Percentiles rank a stretch among this genome's conserved stretches.
These are phyloP conservation scores for Apiospora marii DNA, from an alignment of 2,329 filamentous ascomycete species.

Conservation along the genomic window DNA sequence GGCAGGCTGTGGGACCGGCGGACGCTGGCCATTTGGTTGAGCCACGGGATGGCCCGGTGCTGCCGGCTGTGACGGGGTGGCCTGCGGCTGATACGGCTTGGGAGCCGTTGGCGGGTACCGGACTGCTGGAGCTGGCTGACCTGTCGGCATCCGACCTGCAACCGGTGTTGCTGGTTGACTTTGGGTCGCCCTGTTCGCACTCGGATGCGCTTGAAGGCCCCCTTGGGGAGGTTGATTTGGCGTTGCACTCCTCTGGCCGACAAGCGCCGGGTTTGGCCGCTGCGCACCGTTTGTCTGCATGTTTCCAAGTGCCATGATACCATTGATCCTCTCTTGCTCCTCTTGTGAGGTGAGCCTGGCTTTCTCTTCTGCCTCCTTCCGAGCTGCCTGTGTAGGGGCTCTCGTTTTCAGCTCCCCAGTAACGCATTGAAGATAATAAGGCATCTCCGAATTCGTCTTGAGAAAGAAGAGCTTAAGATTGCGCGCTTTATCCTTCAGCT, in stretches of 20 bases:
- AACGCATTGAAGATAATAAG: slow-evolving; percentile 85
- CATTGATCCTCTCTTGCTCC: slow-evolving; percentile 66
- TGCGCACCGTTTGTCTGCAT: slow-evolving; percentile 54
- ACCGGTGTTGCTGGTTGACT: slow-evolving; percentile 5
- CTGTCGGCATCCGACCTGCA: slow-evolving; percentile 27
- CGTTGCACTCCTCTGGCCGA: slow-evolving; percentile 32
- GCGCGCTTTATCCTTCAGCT: slow-evolving; percentile 89
- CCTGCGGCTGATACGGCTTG: slow-evolving; percentile 18
- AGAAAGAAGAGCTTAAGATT: slow-evolving; percentile 92
- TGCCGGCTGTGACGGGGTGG: slow-evolving; percentile 19
- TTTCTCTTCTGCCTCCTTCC: slow-evolving; percentile 72
- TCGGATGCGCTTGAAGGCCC: slow-evolving; percentile 11
- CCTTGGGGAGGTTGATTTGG: slow-evolving; percentile 24
- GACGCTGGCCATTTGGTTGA: slow-evolving; percentile 33
- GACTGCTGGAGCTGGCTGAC: slow-evolving; percentile 8
- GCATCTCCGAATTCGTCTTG: slow-evolving; percentile 90
- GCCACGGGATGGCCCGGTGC: slow-evolving; percentile 35
- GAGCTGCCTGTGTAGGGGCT: slow-evolving; percentile 76
- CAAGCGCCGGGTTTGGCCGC: slow-evolving; percentile 33
- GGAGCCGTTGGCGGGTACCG: slow-evolving; percentile 24
- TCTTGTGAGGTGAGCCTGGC: slow-evolving; percentile 66
- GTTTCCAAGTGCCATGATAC: slow-evolving; percentile 63
- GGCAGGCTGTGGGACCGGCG: not conserved
- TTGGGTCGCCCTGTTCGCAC: slow-evolving; percentile 1
- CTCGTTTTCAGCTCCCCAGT: slow-evolving; percentile 90